Evolutionary conservation across 441 rosid genomes (phyloP), one percentile per base, ranked within the genome.

Genomic region (Geranium incanum): DNA sequence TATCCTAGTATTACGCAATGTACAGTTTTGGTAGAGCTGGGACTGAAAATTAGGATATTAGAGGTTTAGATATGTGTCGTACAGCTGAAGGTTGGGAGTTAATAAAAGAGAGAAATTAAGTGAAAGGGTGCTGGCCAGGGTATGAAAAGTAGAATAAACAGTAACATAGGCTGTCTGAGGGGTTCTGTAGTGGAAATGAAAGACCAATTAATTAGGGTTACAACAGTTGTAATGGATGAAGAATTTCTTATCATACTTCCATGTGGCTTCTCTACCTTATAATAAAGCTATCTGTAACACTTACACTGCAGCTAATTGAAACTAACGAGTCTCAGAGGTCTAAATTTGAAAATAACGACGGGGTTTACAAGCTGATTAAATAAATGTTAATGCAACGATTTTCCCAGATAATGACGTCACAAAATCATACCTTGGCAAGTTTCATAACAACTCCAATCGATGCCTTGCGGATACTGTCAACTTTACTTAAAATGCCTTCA

Each of bases 361-460:
- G 37, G 8, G 36, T 36, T 63, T 63, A 19, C 66, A 63, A 28
- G 37, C 66, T 19, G 60, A 52, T 52, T 13, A 37, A 28, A 63
- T 23, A 11, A 11, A 63, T 23, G 39, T 6, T n/a, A 12, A 13
- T 64, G 67, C 39, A 64, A 33, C 13, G 3, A 64, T 64, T 76
- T 70, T 68, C 45, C 60, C 67, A 12, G 45, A 72, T 1, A 75
- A 57, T 75, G 72, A 62, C 72, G 66, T 69, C 70, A 50, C 38
- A 72, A 77, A 72, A 76, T 59, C 55, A 60, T 68, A 94, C 97
- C 99, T 95, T 92, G 7, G 97, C 93, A 68, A 95, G 93, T 87
- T 95, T 95, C 97, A 92, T 95, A 70, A 95, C 96, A 80, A 95
- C 89, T 77, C 87, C 96, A 78, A 89, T 95, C 69, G 99, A 90